Evolutionary conservation across 768 basidiomycete genomes (phyloP), one percentile per base, ranked within the genome.

Genomic region (Boletus rubroflammeus): DNA sequence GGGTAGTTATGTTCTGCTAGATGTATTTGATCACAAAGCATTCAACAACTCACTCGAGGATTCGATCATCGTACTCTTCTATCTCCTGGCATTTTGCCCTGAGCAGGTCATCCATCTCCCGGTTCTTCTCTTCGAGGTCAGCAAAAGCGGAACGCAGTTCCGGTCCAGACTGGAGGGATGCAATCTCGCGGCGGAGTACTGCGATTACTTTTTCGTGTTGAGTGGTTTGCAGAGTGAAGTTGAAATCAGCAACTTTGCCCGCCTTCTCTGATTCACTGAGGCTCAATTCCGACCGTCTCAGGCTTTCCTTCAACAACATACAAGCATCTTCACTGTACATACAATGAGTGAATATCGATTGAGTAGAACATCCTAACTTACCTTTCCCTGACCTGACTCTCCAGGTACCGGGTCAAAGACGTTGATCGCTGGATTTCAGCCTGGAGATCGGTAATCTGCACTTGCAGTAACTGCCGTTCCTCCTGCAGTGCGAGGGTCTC

Each of bases 61-160:
- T 81, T 34, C 81, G 81, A 64, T 93, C 90, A 61, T 93, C 90
- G 52, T 92, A 88, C 61, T 86, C 88, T 64, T 92, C 90, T 52
- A 92, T 89, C 71, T 92, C 90, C 14, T 76, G 68, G 55, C 85
- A 88, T 68, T 90, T 92, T 40, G 70, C 74, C 53, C 77, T 77
- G 41, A 92, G 72, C 41, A 89, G 72, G 42, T 83, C 82, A 60
- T 92, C 90, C 84, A 90, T 85, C 66, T 90, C 87, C 34, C 74
- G 78, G 61, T 84, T 87, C 58, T 80, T 81, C 63, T 88, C 86
- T 63, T 85, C 79, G 35, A 91, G 74, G 53, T 86, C 83, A 3
- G 71, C 71, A 9, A 90, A 65, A 19, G 75, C 77, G 6, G 77
- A 73, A 53, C 81, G 79, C 26, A 88, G 74, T 54, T 82, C 78